phyloP scores from a whole-genome alignment of 2,329 filamentous ascomycete genomes.

The Thyridium curvatum region DNA sequence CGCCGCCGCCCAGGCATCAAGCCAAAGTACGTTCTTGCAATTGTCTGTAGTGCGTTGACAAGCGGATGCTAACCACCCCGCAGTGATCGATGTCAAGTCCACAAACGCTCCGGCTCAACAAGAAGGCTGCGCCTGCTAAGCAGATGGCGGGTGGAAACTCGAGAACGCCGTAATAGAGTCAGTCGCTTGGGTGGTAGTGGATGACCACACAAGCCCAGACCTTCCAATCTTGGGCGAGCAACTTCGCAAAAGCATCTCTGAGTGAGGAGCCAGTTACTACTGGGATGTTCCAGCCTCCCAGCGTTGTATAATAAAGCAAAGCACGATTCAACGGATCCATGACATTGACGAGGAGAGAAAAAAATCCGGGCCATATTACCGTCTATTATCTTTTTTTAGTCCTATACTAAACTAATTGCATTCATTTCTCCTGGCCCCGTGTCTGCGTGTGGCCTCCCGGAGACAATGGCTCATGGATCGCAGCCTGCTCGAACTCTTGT shows the following conservation, averaged over 20 bases:
- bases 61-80: conserved; percentile 15
- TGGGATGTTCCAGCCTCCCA: neutral
- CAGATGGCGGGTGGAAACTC: neutral
- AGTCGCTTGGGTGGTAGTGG: neutral
- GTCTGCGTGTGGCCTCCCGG: too few relatives aligned
- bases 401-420: too few relatives aligned
- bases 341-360: neutral
- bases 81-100: conserved; percentile 93
- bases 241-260: neutral
- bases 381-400: too few relatives aligned
- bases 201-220: neutral
- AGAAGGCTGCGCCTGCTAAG: conserved; percentile 65
- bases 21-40: conserved; percentile 61
- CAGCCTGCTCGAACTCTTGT: too few relatives aligned
- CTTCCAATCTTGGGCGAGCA: neutral
- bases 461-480: too few relatives aligned
- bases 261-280: too few relatives aligned
- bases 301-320: conserved; percentile 6
- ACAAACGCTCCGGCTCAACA: conserved; percentile 63
- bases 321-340: conserved; percentile 3
- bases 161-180: neutral
- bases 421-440: too few relatives aligned
- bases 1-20: conserved; percentile 63
- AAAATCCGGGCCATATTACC: too few relatives aligned
- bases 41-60: neutral